These are phyloP conservation scores for Chlamydomonas schloesseri DNA, from an alignment of 139 green algal species.

Conservation along the genomic window DNA sequence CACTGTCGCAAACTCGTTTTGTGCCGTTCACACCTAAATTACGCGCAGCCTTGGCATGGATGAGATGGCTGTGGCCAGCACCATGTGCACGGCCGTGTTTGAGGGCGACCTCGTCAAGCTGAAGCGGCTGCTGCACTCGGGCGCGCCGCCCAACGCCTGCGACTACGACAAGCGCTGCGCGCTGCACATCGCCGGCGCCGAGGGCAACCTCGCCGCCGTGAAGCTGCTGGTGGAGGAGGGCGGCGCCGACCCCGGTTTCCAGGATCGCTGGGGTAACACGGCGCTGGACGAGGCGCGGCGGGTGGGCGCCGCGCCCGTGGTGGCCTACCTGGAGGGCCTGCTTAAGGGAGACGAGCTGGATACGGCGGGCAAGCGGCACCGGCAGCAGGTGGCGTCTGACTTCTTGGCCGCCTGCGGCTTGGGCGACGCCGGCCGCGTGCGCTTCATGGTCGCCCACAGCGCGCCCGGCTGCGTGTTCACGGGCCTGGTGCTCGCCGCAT, in stretches of 20 bases:
- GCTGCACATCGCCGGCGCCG: slow-evolving; percentile 73
- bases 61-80: neutral
- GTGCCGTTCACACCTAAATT: too few relatives aligned
- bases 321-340: slow-evolving; percentile 47
- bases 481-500: neutral
- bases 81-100: slow-evolving; percentile 41
- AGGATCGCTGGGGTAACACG: slow-evolving; percentile 63
- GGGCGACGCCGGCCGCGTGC: neutral
- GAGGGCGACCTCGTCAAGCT: slow-evolving; percentile 53
- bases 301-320: slow-evolving; percentile 57
- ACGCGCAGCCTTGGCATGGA: slow-evolving; percentile 43
- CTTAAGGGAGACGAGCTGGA: neutral
- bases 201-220: slow-evolving; percentile 64
- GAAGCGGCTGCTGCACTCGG: slow-evolving; percentile 62
- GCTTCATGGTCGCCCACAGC: slow-evolving; percentile 5
- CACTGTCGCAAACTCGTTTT: too few relatives aligned
- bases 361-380: neutral
- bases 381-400: neutral
- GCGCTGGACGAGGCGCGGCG: slow-evolving; percentile 62
- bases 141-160: slow-evolving; percentile 50
- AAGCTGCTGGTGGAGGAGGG: slow-evolving; percentile 57
- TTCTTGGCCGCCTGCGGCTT: neutral
- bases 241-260: slow-evolving; percentile 24
- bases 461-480: neutral
- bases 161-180: slow-evolving; percentile 77